Conservation (phyloP, 106 monocot species). For the Iris macrosiphon region DNA sequence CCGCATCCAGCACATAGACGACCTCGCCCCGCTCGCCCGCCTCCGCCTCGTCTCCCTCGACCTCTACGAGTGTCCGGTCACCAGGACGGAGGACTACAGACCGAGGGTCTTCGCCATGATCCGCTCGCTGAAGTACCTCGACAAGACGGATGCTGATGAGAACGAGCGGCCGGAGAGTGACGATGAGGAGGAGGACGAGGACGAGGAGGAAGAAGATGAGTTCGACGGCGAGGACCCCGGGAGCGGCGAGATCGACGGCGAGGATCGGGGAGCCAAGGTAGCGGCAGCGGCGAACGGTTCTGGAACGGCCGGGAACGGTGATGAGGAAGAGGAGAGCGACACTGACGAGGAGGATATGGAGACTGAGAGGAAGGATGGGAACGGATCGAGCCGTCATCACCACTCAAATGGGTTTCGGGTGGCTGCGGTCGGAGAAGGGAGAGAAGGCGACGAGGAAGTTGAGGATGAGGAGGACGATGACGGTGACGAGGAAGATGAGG, state of each 20-base stretch:
- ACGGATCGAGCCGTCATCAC: too few relatives aligned
- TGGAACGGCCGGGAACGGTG: constrained; percentile 33
- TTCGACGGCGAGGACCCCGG: constrained; percentile 39
- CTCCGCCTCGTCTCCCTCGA: constrained; percentile 78
- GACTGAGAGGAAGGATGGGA: constrained; percentile 5
- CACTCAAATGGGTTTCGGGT: constrained; percentile 63
- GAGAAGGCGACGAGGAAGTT: constrained; percentile 9
- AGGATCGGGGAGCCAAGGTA: constrained; percentile 31
- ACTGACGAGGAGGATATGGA: constrained; percentile 68
- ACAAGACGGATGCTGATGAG: constrained; percentile 83
- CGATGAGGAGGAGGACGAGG: constrained; percentile 80
- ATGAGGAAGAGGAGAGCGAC: constrained; percentile 81
- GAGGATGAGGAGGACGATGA: constrained; percentile 30
- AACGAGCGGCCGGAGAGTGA: constrained; percentile 83
- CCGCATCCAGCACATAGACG: constrained; percentile 67
- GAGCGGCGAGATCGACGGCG: constrained; percentile 68
- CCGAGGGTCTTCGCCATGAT: constrained; percentile 69
- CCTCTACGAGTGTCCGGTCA: constrained; percentile 87
- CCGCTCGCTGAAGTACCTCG: constrained; percentile 62
- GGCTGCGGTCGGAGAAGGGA: constrained; percentile 6
- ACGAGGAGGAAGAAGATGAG: constrained; percentile 64
- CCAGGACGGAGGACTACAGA: constrained; percentile 67
- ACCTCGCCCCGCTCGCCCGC: constrained; percentile 58
- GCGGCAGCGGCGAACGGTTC: background rate
- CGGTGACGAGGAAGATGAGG: constrained; percentile 25